These are phyloP conservation scores for Martiniozyma abietophila DNA, from an alignment of 805 yeast genomes.

Conservation along the genomic window DNA sequence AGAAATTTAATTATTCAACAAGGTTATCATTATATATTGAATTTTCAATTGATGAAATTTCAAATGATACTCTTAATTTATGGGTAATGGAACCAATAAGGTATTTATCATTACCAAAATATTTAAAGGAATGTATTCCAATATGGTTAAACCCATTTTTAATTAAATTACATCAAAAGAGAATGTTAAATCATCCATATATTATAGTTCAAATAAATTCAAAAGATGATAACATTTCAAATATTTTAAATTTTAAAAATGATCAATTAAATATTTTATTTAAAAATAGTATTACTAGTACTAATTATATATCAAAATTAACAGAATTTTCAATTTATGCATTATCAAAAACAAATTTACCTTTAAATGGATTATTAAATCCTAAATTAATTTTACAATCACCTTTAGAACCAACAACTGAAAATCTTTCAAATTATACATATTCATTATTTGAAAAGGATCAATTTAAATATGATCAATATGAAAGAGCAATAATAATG, in stretches of 20 bases:
- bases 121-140: background rate
- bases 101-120: too few species aligned
- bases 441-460: conserved; percentile 71
- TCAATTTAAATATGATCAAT: conserved; percentile 54
- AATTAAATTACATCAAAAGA: conserved; percentile 1
- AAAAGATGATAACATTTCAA: too few species aligned
- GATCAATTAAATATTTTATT: too few species aligned
- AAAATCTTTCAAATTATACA: conserved; percentile 45
- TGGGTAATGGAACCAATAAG: conserved; percentile 5
- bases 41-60: background rate
- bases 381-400: conserved; percentile 20
- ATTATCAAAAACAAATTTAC: conserved; percentile 12
- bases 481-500: conserved; percentile 51
- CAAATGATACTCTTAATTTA: background rate
- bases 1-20: background rate
- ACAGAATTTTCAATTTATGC: too few species aligned
- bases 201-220: too few species aligned
- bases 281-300: too few species aligned
- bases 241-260: too few species aligned
- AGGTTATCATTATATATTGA: conserved; percentile 1
- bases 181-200: conserved; percentile 1
- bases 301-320: too few species aligned
- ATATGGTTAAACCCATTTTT: too few species aligned
- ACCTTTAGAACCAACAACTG: conserved; percentile 68
- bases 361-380: conserved; percentile 7